Percentiles rank a stretch among this genome's conserved stretches.
These are phyloP conservation scores for Nakazawaea ambrosiae DNA, from an alignment of 805 yeast species.

Conservation along the genomic window DNA sequence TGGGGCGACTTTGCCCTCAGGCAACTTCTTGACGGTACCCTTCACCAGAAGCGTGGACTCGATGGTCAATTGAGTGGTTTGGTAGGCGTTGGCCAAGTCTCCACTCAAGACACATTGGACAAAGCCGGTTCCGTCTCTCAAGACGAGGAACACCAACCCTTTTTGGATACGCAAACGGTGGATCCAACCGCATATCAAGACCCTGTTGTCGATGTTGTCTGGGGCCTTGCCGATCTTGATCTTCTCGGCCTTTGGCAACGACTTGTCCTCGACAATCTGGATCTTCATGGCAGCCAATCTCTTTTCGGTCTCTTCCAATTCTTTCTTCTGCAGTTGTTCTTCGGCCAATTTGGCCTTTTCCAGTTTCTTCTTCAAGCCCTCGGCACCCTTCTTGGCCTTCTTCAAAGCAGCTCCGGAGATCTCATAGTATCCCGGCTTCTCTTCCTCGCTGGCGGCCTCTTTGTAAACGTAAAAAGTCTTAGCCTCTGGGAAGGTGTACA, in stretches of 20 bases:
- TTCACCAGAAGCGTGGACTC: conserved; percentile 78
- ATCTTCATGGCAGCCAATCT: conserved; percentile 77
- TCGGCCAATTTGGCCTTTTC: conserved; percentile 61
- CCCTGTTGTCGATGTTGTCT: conserved; percentile 58
- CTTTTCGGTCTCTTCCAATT: conserved; percentile 66
- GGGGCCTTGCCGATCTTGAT: conserved; percentile 57
- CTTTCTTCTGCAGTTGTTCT: conserved; percentile 43
- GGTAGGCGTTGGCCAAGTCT: conserved; percentile 85
- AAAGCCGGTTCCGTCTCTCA: conserved; percentile 94
- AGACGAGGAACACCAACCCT: conserved; percentile 81
- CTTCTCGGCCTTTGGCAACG: conserved; percentile 62
- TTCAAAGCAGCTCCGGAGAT: conserved; percentile 88
- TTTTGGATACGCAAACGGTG: conserved; percentile 92
- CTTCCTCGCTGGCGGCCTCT: conserved; percentile 40
- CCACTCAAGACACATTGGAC: conserved; percentile 85
- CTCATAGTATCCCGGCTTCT: conserved; percentile 55
- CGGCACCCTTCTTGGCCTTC: conserved; percentile 94
- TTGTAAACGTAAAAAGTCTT: conserved; percentile 51
- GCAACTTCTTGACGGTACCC: conserved; percentile 78
- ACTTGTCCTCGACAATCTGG: conserved; percentile 61
- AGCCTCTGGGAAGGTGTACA: conserved; percentile 42
- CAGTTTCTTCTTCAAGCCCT: conserved; percentile 76
- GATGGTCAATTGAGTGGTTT: conserved; percentile 76
- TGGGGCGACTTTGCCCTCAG: conserved; percentile 96
- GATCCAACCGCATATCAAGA: conserved; percentile 86